Evolutionary conservation across 306 rosid genomes (phyloP).

Genomic region (Erythrophleum fordii): DNA sequence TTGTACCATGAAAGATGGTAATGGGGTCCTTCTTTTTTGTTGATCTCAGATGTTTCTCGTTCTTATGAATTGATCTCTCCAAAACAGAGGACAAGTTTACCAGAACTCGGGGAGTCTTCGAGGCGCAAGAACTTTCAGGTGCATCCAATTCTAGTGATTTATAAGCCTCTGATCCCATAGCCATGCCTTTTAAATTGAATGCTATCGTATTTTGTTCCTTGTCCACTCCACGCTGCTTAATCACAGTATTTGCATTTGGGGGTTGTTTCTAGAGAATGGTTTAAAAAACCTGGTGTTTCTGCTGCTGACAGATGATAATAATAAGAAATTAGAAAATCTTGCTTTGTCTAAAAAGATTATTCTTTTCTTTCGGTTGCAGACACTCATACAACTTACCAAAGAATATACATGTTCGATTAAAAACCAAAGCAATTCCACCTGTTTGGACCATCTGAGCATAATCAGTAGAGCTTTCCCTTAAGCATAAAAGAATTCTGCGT

Average conservation of each 20-base stretch:
- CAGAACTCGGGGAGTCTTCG: constrained; percentile 45
- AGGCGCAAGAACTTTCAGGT: background rate
- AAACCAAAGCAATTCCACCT: constrained; percentile 1
- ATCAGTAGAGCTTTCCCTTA: constrained; percentile 23
- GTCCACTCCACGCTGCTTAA: background rate
- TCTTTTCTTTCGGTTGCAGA: constrained; percentile 57
- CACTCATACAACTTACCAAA: constrained; percentile 21
- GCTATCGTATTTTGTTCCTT: background rate
- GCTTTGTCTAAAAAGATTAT: constrained; percentile 27
- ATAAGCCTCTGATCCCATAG: constrained; percentile 13
- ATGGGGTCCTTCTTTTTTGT: constrained; percentile 37
- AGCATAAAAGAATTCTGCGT: constrained; percentile 17
- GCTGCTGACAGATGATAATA: background rate
- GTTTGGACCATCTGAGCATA: background rate
- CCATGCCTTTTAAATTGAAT: background rate
- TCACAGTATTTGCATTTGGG: background rate
- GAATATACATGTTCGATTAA: constrained; percentile 13
- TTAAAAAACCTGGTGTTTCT: background rate
- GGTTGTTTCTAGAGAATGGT: constrained; percentile 25
- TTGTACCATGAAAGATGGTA: constrained; percentile 61
- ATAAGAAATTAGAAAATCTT: background rate
- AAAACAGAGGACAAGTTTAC: constrained; percentile 41
- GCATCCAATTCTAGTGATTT: constrained; percentile 42
- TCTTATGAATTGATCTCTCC: constrained; percentile 54
- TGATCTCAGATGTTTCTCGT: constrained; percentile 44